Percentiles rank a stretch among this genome's conserved stretches.
phyloP scores from a whole-genome alignment of 2,329 filamentous ascomycete species.

The Monosporascus cannonballus region DNA sequence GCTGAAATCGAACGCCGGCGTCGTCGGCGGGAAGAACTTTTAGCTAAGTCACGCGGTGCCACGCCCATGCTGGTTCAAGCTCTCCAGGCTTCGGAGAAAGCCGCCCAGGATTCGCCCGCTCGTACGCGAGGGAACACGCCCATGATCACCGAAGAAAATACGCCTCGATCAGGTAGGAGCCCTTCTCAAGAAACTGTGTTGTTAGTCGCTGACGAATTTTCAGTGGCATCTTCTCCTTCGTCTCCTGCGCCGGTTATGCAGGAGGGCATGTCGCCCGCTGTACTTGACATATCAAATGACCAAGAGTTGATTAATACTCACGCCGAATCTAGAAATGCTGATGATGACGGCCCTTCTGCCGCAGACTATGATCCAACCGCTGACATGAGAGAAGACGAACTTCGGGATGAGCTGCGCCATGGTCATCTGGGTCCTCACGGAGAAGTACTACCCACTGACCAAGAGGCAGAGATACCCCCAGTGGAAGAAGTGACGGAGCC shows the following conservation, averaged over 20 bases:
- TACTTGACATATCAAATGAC: slow-evolving; percentile 60
- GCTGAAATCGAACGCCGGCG: slow-evolving; percentile 80
- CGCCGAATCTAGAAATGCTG: slow-evolving; percentile 34
- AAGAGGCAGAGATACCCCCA: slow-evolving; percentile 26
- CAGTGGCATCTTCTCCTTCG: slow-evolving; percentile 28
- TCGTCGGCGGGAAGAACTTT: slow-evolving; percentile 75
- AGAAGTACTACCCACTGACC: slow-evolving; percentile 42
- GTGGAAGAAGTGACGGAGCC: slow-evolving; percentile 30
- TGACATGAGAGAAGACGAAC: slow-evolving; percentile 68
- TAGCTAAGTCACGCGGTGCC: slow-evolving; percentile 72
- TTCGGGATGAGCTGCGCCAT: slow-evolving; percentile 51
- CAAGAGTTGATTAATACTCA: slow-evolving; percentile 60
- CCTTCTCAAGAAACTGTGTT: slow-evolving; percentile 6
- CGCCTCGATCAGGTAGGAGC: slow-evolving; percentile 42
- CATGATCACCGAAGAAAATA: slow-evolving; percentile 30
- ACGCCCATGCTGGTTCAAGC: slow-evolving; percentile 72
- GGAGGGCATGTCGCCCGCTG: slow-evolving; percentile 50
- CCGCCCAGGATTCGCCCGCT: slow-evolving; percentile 48
- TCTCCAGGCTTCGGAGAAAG: slow-evolving; percentile 56
- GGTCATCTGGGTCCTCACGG: slow-evolving; percentile 48
- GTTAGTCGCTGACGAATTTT: slow-evolving; percentile 11
- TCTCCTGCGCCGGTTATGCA: slow-evolving; percentile 38
- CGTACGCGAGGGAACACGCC: slow-evolving; percentile 40
- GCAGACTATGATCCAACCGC: slow-evolving; percentile 73
- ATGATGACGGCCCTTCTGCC: slow-evolving; percentile 65